phyloP scores from a whole-genome alignment of 2,329 filamentous ascomycete species.

The Xylaria sp. region DNA sequence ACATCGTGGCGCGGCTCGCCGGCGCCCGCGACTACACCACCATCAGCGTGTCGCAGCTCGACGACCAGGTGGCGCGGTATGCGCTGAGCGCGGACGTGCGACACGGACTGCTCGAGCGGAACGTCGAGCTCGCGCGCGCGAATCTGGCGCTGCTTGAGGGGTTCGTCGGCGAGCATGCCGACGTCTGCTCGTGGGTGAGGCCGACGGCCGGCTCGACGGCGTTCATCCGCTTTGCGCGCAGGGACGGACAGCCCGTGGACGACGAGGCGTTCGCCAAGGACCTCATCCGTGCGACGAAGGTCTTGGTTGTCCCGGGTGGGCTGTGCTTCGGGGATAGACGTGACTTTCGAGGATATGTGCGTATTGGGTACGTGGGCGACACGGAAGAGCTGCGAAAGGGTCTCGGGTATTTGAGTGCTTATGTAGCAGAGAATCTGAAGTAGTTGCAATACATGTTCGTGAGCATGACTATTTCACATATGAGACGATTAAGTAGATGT shows the following conservation, averaged over 20 bases:
- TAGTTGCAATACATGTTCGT: not conserved
- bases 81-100: conserved; percentile 67
- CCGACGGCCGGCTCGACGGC: conserved; percentile 84
- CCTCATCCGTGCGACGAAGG: conserved; percentile 74
- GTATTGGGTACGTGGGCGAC: conserved; percentile 79
- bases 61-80: conserved; percentile 80
- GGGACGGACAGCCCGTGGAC: conserved; percentile 69
- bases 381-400: conserved; percentile 75
- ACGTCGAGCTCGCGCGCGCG: conserved; percentile 68
- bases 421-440: conserved; percentile 51
- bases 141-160: conserved; percentile 70
- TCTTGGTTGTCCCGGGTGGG: conserved; percentile 79
- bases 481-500: not conserved
- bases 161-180: conserved; percentile 70
- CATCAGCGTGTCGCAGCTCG: conserved; percentile 84
- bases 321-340: conserved; percentile 72
- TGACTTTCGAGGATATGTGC: conserved; percentile 75
- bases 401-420: conserved; percentile 60
- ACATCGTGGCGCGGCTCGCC: conserved; percentile 71
- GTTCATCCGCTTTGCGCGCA: conserved; percentile 74
- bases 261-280: conserved; percentile 77
- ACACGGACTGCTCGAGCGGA: conserved; percentile 60
- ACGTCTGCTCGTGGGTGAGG: conserved; percentile 71
- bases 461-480: not conserved
- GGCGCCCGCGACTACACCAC: conserved; percentile 82